Conservation (phyloP, 2,329 filamentous ascomycete species). For the Cephalotrichum gorgonifer region DNA sequence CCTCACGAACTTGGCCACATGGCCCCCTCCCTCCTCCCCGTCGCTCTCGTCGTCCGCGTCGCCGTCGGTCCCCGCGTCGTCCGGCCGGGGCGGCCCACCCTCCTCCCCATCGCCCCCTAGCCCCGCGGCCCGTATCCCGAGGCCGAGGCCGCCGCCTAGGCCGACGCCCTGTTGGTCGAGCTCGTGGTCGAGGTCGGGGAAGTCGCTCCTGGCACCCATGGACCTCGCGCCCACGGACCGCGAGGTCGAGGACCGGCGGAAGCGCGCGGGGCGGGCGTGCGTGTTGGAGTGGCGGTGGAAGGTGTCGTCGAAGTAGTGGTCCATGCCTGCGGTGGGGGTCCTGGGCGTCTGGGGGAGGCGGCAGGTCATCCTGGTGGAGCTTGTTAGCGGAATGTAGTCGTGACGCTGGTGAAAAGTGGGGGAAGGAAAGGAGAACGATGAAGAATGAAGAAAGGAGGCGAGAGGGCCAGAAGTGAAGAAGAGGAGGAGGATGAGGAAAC, state of each 20-base stretch:
- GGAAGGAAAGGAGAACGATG: neutral
- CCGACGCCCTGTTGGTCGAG: slow-evolving; percentile 13
- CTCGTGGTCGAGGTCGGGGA: neutral
- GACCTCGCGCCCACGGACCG: slow-evolving; percentile 78
- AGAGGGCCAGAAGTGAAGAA: neutral
- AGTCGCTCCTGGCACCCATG: slow-evolving; percentile 77
- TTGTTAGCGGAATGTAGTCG: neutral
- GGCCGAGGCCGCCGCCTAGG: too few species aligned
- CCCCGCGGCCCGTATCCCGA: slow-evolving; percentile 13
- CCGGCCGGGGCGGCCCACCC: slow-evolving; percentile 7
- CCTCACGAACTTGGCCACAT: slow-evolving; percentile 67
- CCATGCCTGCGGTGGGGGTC: slow-evolving; percentile 71
- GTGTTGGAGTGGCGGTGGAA: slow-evolving; percentile 40
- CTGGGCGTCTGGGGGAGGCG: slow-evolving; percentile 88
- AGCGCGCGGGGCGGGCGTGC: slow-evolving; percentile 22
- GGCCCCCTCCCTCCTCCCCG: slow-evolving; percentile 41
- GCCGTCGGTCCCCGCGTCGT: slow-evolving; percentile 13
- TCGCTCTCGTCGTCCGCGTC: slow-evolving; percentile 30
- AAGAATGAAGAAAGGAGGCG: neutral
- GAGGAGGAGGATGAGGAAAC: slow-evolving; percentile 17
- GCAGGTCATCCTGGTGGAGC: slow-evolving; percentile 66
- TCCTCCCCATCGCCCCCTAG: neutral
- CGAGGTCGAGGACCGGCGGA: slow-evolving; percentile 71
- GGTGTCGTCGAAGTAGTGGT: slow-evolving; percentile 92
- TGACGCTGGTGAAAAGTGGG: neutral